Percentiles rank a stretch among this genome's conserved stretches.
Conservation (phyloP, 1,284 basidiomycete species). For the Lentinus polychrous region DNA sequence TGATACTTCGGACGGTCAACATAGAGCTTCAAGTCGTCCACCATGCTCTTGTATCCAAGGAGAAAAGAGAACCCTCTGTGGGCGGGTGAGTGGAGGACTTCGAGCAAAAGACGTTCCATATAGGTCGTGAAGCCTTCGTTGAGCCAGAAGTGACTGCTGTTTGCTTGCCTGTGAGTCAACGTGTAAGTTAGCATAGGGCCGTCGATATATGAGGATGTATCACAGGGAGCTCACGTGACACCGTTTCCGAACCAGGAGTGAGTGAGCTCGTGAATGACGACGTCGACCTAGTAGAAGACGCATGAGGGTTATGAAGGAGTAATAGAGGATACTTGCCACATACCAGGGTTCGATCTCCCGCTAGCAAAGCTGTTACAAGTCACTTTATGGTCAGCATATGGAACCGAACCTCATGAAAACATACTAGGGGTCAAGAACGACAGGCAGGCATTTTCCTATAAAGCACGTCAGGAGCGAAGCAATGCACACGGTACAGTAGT, state of each 20-base stretch:
- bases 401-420: constrained; percentile 15
- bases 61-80: constrained; percentile 75
- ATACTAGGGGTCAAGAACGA: constrained; percentile 84
- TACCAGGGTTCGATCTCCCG: constrained; percentile 80
- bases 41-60: constrained; percentile 70
- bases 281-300: constrained; percentile 60
- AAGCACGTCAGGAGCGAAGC: constrained; percentile 5
- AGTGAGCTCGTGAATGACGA: constrained; percentile 74
- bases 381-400: not conserved
- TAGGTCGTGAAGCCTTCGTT: constrained; percentile 96
- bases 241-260: constrained; percentile 88
- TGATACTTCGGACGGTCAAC: constrained; percentile 68
- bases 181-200: constrained; percentile 15
- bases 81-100: constrained; percentile 68
- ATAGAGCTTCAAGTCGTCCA: constrained; percentile 66
- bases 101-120: constrained; percentile 80
- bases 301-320: not conserved
- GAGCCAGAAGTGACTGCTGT: constrained; percentile 83
- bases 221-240: constrained; percentile 60
- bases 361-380: constrained; percentile 54
- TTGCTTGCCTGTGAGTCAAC: constrained; percentile 43
- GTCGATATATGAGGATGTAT: constrained; percentile 3
- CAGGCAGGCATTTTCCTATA: constrained; percentile 74
- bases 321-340: not conserved
- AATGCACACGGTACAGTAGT: not conserved